Conservation (phyloP, 257 asterid genomes). For the Ligustrum vulgare region DNA sequence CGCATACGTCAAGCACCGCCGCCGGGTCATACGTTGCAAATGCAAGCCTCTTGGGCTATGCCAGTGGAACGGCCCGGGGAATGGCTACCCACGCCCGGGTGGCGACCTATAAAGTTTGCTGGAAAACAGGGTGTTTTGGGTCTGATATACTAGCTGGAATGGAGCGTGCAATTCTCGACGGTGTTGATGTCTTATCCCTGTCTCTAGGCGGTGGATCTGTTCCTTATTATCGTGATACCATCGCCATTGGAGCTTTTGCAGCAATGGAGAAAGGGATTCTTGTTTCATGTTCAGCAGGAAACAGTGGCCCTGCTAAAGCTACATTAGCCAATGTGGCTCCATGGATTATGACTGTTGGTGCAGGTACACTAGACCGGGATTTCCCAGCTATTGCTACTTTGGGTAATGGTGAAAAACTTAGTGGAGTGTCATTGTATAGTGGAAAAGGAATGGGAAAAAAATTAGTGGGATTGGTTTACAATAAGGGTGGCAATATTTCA, state of each 20-base stretch:
- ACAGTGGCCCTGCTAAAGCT: conserved; percentile 45
- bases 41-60: conserved; percentile 61
- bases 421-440: conserved; percentile 55
- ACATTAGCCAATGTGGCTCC: conserved; percentile 62
- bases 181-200: conserved; percentile 64
- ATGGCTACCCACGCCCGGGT: conserved; percentile 69
- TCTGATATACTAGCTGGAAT: conserved; percentile 66
- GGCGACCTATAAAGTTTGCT: conserved; percentile 67
- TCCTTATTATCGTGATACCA: conserved; percentile 39
- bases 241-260: conserved; percentile 60
- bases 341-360: conserved; percentile 77
- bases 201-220: conserved; percentile 61
- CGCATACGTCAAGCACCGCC: conserved; percentile 73
- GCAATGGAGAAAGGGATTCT: conserved; percentile 71
- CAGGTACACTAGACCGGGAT: conserved; percentile 65
- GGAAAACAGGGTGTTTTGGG: conserved; percentile 52
- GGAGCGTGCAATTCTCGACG: conserved; percentile 65
- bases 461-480: conserved; percentile 43
- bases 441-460: conserved; percentile 45
- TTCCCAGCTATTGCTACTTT: conserved; percentile 48
- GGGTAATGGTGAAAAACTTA: conserved; percentile 43
- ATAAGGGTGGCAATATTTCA: conserved; percentile 28
- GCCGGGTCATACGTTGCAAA: conserved; percentile 53
- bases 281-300: conserved; percentile 70
- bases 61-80: conserved; percentile 65